Percentiles rank a stretch among this genome's conserved stretches.
Conservation (phyloP, 805 yeast genomes). For the Wickerhamomyces tratensis region DNA sequence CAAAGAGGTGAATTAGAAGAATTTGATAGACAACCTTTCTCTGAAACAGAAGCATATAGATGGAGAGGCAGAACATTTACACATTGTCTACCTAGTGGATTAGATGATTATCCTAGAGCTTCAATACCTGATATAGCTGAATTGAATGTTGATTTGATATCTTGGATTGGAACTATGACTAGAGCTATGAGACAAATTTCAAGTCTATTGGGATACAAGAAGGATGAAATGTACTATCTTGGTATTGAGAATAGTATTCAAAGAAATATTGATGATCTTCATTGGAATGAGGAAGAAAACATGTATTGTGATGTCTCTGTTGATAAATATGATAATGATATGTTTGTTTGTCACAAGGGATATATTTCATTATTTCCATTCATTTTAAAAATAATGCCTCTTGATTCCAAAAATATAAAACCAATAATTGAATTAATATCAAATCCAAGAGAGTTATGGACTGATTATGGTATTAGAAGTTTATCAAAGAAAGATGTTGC, state of each 20-base stretch:
- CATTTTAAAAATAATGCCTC: slow-evolving; percentile 53
- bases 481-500: slow-evolving; percentile 54
- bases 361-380: slow-evolving; percentile 85
- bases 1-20: slow-evolving; percentile 70
- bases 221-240: slow-evolving; percentile 48
- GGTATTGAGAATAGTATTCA: slow-evolving; percentile 46
- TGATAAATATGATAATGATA: slow-evolving; percentile 61
- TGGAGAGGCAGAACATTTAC: slow-evolving; percentile 89
- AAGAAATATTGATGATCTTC: slow-evolving; percentile 58
- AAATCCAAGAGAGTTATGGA: slow-evolving; percentile 70
- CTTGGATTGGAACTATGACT: slow-evolving; percentile 95
- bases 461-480: slow-evolving; percentile 72
- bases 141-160: slow-evolving; percentile 76
- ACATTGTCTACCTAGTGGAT: slow-evolving; percentile 86
- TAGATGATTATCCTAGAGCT: slow-evolving; percentile 93
- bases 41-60: slow-evolving; percentile 60
- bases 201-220: slow-evolving; percentile 40
- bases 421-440: slow-evolving; percentile 46
- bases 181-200: slow-evolving; percentile 73
- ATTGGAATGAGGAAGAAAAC: slow-evolving; percentile 64
- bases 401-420: slow-evolving; percentile 34
- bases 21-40: slow-evolving; percentile 49
- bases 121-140: slow-evolving; percentile 78
- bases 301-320: slow-evolving; percentile 80
- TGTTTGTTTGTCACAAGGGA: slow-evolving; percentile 80